phyloP scores from a whole-genome alignment of 2,329 filamentous ascomycete genomes.

The Sporothrix globosa region DNA sequence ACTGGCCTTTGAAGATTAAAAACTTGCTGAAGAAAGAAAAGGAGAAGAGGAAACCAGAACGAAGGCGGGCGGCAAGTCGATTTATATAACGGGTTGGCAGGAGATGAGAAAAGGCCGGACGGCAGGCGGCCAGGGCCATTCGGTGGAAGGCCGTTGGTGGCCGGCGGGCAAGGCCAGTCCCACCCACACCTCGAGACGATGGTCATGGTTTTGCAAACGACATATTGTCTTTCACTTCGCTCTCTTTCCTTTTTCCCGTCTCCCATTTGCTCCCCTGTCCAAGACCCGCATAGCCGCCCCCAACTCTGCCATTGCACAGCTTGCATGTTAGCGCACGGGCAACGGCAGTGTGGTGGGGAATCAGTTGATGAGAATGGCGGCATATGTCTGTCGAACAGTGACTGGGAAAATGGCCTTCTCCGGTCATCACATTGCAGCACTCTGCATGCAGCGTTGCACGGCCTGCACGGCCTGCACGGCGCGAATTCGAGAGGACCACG shows the following conservation, averaged over 20 bases:
- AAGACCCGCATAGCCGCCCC: constrained; percentile 26
- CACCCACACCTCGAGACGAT: not conserved
- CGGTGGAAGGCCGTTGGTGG: constrained; percentile 5
- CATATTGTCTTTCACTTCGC: not conserved
- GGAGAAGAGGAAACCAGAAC: constrained; percentile 49
- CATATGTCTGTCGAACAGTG: not conserved
- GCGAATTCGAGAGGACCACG: not conserved
- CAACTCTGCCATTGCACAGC: constrained; percentile 15
- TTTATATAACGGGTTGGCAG: constrained; percentile 49
- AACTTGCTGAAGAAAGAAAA: constrained; percentile 67
- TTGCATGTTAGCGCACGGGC: constrained; percentile 18
- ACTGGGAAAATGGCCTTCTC: not conserved
- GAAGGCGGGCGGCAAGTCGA: constrained; percentile 43
- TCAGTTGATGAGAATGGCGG: not conserved
- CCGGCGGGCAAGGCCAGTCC: constrained; percentile 16
- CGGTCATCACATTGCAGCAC: constrained; percentile 19
- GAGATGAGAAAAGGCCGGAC: constrained; percentile 39
- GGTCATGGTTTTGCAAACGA: not conserved
- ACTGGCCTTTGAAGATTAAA: constrained; percentile 58
- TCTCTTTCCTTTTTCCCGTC: not conserved
- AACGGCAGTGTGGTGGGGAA: constrained; percentile 19
- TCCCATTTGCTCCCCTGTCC: not conserved
- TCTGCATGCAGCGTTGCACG: constrained; percentile 24
- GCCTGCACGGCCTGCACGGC: not conserved
- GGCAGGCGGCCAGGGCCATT: constrained; percentile 1